phyloP scores from a whole-genome alignment of 2,329 filamentous ascomycete species.

The Emergomyces orientalis region DNA sequence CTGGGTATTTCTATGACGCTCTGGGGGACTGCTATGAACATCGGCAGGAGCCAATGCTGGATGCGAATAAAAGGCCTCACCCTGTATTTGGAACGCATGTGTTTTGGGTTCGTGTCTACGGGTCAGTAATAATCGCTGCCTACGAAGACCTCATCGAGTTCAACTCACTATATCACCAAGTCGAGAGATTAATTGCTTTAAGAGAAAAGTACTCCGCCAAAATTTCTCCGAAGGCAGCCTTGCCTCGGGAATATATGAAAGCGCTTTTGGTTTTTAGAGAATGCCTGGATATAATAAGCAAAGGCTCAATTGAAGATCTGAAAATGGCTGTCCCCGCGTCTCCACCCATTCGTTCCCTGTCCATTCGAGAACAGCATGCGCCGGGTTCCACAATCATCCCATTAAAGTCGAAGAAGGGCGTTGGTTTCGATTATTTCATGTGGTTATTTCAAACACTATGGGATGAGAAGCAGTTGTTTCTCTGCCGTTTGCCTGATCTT shows the following conservation, averaged over 20 bases:
- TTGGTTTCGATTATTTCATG: slow-evolving; percentile 21
- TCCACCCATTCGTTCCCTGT: slow-evolving; percentile 34
- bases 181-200: slow-evolving; percentile 21
- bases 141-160: slow-evolving; percentile 33
- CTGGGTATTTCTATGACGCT: slow-evolving; percentile 44
- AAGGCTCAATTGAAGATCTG: slow-evolving; percentile 22
- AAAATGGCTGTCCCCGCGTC: slow-evolving; percentile 30
- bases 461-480: slow-evolving; percentile 30
- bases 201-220: slow-evolving; percentile 25
- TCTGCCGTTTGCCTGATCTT: slow-evolving; percentile 28
- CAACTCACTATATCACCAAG: slow-evolving; percentile 29
- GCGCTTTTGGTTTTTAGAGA: slow-evolving; percentile 35
- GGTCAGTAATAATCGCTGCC: slow-evolving; percentile 25
- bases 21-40: slow-evolving; percentile 39
- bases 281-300: slow-evolving; percentile 28
- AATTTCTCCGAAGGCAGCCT: slow-evolving; percentile 25
- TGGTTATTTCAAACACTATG: slow-evolving; percentile 34
- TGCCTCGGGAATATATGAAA: slow-evolving; percentile 34
- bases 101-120: slow-evolving; percentile 37
- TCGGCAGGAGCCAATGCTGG: slow-evolving; percentile 35
- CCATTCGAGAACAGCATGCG: slow-evolving; percentile 17
- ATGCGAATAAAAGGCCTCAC: slow-evolving; percentile 24
- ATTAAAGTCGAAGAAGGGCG: slow-evolving; percentile 7
- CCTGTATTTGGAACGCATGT: slow-evolving; percentile 10
- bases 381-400: background rate